Conservation (phyloP, 2,329 filamentous ascomycete species). For the Elsinoe necatrix region DNA sequence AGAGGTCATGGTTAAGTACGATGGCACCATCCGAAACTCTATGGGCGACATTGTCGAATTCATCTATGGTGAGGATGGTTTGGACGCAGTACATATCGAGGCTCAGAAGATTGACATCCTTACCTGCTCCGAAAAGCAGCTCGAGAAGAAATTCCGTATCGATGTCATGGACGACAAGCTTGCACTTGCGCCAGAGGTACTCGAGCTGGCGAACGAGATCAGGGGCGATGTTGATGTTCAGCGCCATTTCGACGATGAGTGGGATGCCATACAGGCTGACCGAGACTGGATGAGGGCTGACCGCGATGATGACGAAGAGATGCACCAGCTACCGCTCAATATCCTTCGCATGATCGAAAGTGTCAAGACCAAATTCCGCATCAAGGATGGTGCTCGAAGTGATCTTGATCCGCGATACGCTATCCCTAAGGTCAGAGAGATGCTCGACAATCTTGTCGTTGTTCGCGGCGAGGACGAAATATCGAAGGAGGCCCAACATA, state of each 20-base stretch:
- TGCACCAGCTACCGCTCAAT: conserved; percentile 88
- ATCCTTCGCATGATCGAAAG: conserved; percentile 83
- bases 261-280: conserved; percentile 66
- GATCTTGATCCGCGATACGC: conserved; percentile 84
- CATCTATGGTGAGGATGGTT: conserved; percentile 92
- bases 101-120: conserved; percentile 84
- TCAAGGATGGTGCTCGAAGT: conserved; percentile 76
- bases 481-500: conserved; percentile 77
- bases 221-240: conserved; percentile 82
- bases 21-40: conserved; percentile 94
- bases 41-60: conserved; percentile 95
- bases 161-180: conserved; percentile 68
- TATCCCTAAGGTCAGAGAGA: conserved; percentile 64
- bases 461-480: conserved; percentile 78
- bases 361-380: conserved; percentile 81
- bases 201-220: conserved; percentile 82
- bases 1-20: conserved; percentile 95
- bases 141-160: conserved; percentile 73
- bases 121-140: conserved; percentile 65
- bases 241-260: conserved; percentile 79
- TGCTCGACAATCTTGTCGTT: conserved; percentile 71
- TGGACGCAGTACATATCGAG: conserved; percentile 90
- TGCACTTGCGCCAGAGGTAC: conserved; percentile 57
- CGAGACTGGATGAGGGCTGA: conserved; percentile 66
- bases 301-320: conserved; percentile 65